Conservation (phyloP, 139 green algal genomes). For the Chlorella sp. region DNA sequence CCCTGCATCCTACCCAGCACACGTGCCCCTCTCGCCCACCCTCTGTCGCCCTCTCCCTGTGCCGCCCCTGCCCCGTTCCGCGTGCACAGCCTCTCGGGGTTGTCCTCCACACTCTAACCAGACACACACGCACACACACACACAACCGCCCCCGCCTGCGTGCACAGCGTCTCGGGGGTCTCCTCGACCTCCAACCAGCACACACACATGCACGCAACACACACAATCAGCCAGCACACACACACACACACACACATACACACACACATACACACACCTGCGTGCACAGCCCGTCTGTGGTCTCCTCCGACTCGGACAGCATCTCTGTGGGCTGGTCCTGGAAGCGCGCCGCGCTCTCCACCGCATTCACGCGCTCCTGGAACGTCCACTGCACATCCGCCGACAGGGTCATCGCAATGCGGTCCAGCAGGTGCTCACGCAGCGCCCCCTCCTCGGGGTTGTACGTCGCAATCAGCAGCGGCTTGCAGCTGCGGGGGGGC, state of each 20-base stretch:
- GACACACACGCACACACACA: neutral
- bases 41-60: too few species aligned
- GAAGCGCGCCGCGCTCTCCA: constrained; percentile 75
- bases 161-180: constrained; percentile 85
- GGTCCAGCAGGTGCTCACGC: constrained; percentile 97
- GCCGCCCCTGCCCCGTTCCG: too few species aligned
- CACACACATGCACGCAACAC: neutral
- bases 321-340: constrained; percentile 60
- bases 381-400: constrained; percentile 83
- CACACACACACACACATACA: neutral
- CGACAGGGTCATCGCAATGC: constrained; percentile 93
- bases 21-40: too few species aligned
- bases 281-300: constrained; percentile 84
- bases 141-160: constrained; percentile 47
- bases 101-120: neutral
- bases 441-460: constrained; percentile 97
- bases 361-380: constrained; percentile 85
- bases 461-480: constrained; percentile 98
- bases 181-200: constrained; percentile 61
- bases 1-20: too few species aligned
- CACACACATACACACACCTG: constrained; percentile 41
- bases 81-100: too few species aligned
- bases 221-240: too few species aligned
- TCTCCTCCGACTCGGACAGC: constrained; percentile 79
- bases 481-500: constrained; percentile 76